Evolutionary conservation across 1,284 basidiomycete genomes (phyloP), one percentile per base, ranked within the genome.

Genomic region (Polyporus tsugae): DNA sequence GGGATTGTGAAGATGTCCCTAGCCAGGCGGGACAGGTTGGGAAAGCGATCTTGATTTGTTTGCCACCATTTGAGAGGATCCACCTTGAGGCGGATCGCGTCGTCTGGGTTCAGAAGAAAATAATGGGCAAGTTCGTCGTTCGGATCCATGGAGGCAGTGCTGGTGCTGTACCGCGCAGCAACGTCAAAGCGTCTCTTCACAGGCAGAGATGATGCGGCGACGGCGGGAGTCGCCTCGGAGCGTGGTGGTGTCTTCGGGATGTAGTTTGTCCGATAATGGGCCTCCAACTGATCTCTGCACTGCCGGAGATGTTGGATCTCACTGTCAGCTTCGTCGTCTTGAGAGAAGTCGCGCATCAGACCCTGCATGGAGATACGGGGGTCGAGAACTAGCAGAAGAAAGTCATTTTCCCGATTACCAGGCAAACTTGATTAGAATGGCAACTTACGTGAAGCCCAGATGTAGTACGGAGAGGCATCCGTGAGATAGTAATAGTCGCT

Each of bases 361-460:
- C 53, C 55, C 10, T 17, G 6, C 17, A 53, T 35, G 11, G 33
- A 25, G 4, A 63, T 63, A 5, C 46, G 62, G 4, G 62, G 62
- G n/a, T 53, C 62, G 5, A 63, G 44, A 25, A 55, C 62, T 63
- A 25, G 6, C 22, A 38, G 9, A 6, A 25, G 7, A 15, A 38
- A 60, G 25, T n/a, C n/a, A 25, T 29, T 29, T 29, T 29, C 29
- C 29, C 22, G 42, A 22, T 46, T 35, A 42, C 13, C 10, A 49
- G 36, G 29, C 29, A 29, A 29, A 29, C 29, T 29, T 29, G 10
- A 35, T 3, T 39, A 10, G 39, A 25, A 57, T 13, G 13, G 22
- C 5, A 10, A 60, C 64, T 17, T 41, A 65, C 64, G 38, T 38
- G 53, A 17, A 25, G 64, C 64, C 64, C 64, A 65, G 9, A 60